Evolutionary conservation across 2,329 filamentous ascomycete species (phyloP).

Genomic region (Exophiala viscosa): DNA sequence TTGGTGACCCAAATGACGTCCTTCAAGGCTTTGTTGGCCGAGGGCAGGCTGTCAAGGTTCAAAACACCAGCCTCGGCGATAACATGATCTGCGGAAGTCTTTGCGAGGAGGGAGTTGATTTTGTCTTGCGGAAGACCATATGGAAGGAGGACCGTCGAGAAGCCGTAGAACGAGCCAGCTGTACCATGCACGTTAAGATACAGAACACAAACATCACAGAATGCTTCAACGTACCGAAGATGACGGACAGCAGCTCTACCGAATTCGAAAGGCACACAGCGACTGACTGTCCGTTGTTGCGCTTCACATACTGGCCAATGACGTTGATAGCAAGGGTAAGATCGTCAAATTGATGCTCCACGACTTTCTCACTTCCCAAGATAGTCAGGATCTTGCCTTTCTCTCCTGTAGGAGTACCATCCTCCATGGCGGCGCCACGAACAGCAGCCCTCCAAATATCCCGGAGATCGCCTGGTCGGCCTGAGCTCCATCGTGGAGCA

Average conservation of each 20-base stretch:
- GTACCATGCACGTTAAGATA: neutral
- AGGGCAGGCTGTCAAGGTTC: constrained; percentile 69
- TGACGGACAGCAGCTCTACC: constrained; percentile 73
- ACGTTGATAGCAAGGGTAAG: constrained; percentile 83
- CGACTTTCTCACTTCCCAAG: constrained; percentile 67
- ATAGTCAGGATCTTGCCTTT: constrained; percentile 73
- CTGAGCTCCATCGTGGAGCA: constrained; percentile 75
- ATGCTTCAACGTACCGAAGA: constrained; percentile 60
- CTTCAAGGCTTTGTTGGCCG: constrained; percentile 66
- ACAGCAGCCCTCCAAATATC: constrained; percentile 81
- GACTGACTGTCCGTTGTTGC: constrained; percentile 66
- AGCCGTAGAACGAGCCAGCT: constrained; percentile 84
- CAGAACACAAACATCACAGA: neutral
- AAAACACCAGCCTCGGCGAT: constrained; percentile 84
- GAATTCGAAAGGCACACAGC: constrained; percentile 93
- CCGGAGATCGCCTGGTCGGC: constrained; percentile 81
- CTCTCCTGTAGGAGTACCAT: constrained; percentile 55
- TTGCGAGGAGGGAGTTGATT: constrained; percentile 68
- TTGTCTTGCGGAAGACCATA: constrained; percentile 69
- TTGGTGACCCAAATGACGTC: constrained; percentile 91
- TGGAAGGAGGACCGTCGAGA: constrained; percentile 79
- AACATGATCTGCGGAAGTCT: constrained; percentile 73
- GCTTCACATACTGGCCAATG: constrained; percentile 71
- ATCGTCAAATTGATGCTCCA: constrained; percentile 69
- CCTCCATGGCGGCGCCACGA: constrained; percentile 60